phyloP scores from a whole-genome alignment of 495 filamentous ascomycete species.

The Hypoxylon lenormandii region DNA sequence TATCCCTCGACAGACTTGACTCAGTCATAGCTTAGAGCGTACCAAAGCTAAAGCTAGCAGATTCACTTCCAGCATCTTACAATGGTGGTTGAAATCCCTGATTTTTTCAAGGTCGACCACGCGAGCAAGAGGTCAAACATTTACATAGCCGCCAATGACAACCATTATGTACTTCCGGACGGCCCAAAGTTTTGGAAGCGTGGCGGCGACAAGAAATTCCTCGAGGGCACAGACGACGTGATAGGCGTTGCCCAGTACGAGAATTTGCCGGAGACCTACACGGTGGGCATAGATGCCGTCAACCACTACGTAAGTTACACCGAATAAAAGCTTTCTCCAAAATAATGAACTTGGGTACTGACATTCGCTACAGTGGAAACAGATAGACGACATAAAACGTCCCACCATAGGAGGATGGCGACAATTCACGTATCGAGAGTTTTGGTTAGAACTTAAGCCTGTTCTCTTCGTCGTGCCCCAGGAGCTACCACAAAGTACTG shows the following conservation, averaged over 20 bases:
- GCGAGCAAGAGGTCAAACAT: background rate
- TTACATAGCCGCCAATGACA: background rate
- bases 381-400: background rate
- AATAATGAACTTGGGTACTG: too few relatives aligned
- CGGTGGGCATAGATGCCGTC: constrained; percentile 12
- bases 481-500: background rate
- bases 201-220: background rate
- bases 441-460: background rate
- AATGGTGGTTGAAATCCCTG: background rate
- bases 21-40: too few relatives aligned
- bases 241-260: background rate
- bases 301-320: background rate
- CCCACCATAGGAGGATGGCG: background rate
- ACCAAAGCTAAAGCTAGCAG: background rate
- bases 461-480: constrained; percentile 8
- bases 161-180: background rate
- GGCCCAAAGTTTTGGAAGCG: constrained; percentile 2
- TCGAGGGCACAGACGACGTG: background rate
- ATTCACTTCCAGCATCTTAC: background rate
- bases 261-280: background rate
- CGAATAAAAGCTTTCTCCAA: background rate
- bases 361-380: too few relatives aligned
- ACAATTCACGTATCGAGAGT: background rate
- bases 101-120: background rate
- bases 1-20: too few relatives aligned